Percentiles rank a stretch among this genome's conserved stretches.
Evolutionary conservation across 768 basidiomycete genomes (phyloP).

Genomic region (Amanita rimosa): DNA sequence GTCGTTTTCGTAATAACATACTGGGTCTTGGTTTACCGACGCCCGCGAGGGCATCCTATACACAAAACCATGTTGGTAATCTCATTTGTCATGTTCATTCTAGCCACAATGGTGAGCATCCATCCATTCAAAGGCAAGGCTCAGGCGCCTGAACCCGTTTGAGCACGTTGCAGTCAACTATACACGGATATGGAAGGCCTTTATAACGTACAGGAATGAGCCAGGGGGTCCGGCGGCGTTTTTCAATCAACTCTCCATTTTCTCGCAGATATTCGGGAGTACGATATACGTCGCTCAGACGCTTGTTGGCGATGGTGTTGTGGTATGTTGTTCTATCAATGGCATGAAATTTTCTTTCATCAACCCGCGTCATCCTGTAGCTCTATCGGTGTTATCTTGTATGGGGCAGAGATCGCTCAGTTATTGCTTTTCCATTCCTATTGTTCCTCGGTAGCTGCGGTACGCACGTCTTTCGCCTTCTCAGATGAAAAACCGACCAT

Average conservation of each 20-base stretch:
- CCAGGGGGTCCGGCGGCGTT: constrained; percentile 19
- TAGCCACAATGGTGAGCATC: constrained; percentile 19
- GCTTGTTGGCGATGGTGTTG: constrained; percentile 24
- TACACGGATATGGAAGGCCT: constrained; percentile 23
- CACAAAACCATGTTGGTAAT: constrained; percentile 21
- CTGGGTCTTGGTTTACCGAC: constrained; percentile 18
- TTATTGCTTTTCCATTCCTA: constrained; percentile 17
- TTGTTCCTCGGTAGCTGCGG: constrained; percentile 21
- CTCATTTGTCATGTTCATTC: constrained; percentile 19
- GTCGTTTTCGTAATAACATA: constrained; percentile 19
- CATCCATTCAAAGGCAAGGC: not conserved
- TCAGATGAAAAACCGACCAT: not conserved
- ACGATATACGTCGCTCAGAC: constrained; percentile 25
- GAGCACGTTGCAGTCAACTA: constrained; percentile 27
- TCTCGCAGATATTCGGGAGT: constrained; percentile 25
- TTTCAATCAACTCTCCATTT: constrained; percentile 22
- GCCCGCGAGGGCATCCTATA: constrained; percentile 14
- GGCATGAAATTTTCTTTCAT: not conserved
- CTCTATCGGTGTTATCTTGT: constrained; percentile 22
- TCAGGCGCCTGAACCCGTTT: no score
- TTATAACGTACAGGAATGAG: constrained; percentile 14
- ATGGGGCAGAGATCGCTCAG: constrained; percentile 14
- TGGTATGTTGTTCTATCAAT: constrained; percentile 13
- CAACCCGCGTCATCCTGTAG: constrained; percentile 7
- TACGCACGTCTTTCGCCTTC: constrained; percentile 2